Percentiles rank a stretch among this genome's conserved stretches.
These are phyloP conservation scores for Parastagonospora avenae DNA, from an alignment of 2,329 filamentous ascomycete species.

Conservation along the genomic window DNA sequence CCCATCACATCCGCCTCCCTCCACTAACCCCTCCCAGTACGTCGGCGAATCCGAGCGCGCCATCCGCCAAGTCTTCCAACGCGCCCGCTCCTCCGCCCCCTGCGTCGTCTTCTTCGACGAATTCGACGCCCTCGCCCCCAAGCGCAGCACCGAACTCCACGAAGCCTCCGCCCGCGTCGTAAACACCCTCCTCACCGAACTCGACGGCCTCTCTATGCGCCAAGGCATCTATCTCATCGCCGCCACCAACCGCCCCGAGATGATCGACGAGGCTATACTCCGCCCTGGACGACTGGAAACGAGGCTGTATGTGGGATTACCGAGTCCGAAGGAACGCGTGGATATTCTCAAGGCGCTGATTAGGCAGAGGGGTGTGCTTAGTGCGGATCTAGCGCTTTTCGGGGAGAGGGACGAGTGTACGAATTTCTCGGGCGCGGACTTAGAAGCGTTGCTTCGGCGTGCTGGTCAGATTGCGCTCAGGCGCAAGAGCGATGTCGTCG, in stretches of 20 bases:
- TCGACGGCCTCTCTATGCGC: conserved; percentile 82
- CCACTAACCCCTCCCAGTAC: conserved; percentile 56
- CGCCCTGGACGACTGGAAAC: conserved; percentile 88
- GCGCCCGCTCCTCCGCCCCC: conserved; percentile 82
- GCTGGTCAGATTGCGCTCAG: conserved; percentile 64
- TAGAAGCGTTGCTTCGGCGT: conserved; percentile 63
- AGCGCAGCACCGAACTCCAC: conserved; percentile 74
- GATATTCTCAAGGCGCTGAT: conserved; percentile 80
- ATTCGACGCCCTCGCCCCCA: conserved; percentile 88
- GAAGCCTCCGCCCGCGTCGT: conserved; percentile 89
- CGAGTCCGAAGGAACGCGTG: conserved; percentile 76
- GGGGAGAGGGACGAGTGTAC: conserved; percentile 69
- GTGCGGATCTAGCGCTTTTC: conserved; percentile 64
- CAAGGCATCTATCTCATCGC: conserved; percentile 92
- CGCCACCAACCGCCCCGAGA: conserved; percentile 92
- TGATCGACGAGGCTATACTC: conserved; percentile 95
- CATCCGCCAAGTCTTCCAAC: conserved; percentile 87
- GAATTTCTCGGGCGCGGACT: conserved; percentile 76
- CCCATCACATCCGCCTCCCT: too few relatives aligned
- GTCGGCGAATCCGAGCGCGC: conserved; percentile 95
- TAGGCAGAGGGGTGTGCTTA: conserved; percentile 52
- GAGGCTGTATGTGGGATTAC: conserved; percentile 86
- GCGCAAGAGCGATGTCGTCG: conserved; percentile 52
- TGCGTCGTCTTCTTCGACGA: conserved; percentile 99
- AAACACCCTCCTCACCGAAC: conserved; percentile 91